Evolutionary conservation across 768 basidiomycete genomes (phyloP), one percentile per base, ranked within the genome.

Genomic region (Mycena pura): DNA sequence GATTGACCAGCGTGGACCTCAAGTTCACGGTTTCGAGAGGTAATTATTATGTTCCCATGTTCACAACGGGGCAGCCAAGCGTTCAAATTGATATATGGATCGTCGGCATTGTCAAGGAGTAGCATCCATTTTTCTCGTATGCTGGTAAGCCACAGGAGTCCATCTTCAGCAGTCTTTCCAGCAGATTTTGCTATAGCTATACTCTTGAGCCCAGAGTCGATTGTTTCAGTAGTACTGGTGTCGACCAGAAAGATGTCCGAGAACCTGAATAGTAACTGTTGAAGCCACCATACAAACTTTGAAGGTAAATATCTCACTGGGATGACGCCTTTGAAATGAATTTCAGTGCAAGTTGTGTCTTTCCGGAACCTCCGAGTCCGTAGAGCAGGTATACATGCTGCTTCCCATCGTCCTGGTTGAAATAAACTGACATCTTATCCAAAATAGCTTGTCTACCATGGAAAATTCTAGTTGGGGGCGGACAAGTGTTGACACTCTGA

Each of bases 11-110:
- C 46, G 28, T 47, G 14, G 13, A 38, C 22, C 9, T 17, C 13
- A 21, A 56, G 21, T 8, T 19, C 54, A 14, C 27, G 34, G 28
- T 56, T 54, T 13, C 55, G 54, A 25, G 53, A 54, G 6, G 60
- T 62, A 5, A 62, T 62, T 17, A 62, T 15, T 8, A 62, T 50
- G 31, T 54, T 57, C 21, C 60, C 60, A 29, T 62, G 60, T 1
- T 17, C 14, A 32, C 59, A 53, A 7, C 15, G 14, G 8, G 60
- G 55, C 9, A 62, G 24, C 22, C 27, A 62, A 3, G n/a, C 27
- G 7, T 45, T 38, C 6, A 61, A 32, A 25, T 45, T 27, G 5
- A 61, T 40, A 1, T 25, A 8, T 3, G 43, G 28, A 27, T 51
- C 28, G 29, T 53, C 58, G 10, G 49, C 28, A 36, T 52, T 45